These are phyloP conservation scores for Globisporangium camurandrum DNA, from an alignment of 352 stramenopile species.

Conservation along the genomic window DNA sequence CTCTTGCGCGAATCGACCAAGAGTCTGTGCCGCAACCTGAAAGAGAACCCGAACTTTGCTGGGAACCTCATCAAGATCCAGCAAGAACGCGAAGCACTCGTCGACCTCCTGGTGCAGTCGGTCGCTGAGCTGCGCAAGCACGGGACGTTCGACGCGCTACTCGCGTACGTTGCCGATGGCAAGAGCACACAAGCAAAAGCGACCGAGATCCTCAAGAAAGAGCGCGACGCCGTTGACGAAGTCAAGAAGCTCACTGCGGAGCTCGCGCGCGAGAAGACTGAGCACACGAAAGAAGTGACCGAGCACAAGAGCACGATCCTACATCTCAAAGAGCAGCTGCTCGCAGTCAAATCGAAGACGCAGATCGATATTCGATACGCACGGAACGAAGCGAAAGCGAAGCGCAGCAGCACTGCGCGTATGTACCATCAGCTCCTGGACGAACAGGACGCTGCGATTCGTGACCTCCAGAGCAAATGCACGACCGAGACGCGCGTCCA, in stretches of 20 bases:
- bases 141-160: constrained; percentile 66
- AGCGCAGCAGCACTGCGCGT: constrained; percentile 64
- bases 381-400: constrained; percentile 77
- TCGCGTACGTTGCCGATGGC: constrained; percentile 69
- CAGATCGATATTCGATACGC: constrained; percentile 78
- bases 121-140: constrained; percentile 64
- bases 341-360: constrained; percentile 78
- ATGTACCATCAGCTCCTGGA: constrained; percentile 80
- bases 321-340: constrained; percentile 78
- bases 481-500: constrained; percentile 62
- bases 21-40: constrained; percentile 88
- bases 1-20: constrained; percentile 88
- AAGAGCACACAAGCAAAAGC: constrained; percentile 71
- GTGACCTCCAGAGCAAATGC: constrained; percentile 53
- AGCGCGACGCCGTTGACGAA: constrained; percentile 80
- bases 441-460: constrained; percentile 65
- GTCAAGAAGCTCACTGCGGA: constrained; percentile 82
- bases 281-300: constrained; percentile 70
- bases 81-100: constrained; percentile 77
- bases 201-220: constrained; percentile 77
- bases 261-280: constrained; percentile 61
- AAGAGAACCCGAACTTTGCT: constrained; percentile 91
- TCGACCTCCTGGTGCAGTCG: constrained; percentile 64
- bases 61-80: constrained; percentile 91
- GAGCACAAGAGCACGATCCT: constrained; percentile 69